A percentile compares a stretch with the other conserved stretches of the same genome.
Conservation (phyloP, 495 filamentous ascomycete genomes). For the Lophiostoma macrostomum region DNA sequence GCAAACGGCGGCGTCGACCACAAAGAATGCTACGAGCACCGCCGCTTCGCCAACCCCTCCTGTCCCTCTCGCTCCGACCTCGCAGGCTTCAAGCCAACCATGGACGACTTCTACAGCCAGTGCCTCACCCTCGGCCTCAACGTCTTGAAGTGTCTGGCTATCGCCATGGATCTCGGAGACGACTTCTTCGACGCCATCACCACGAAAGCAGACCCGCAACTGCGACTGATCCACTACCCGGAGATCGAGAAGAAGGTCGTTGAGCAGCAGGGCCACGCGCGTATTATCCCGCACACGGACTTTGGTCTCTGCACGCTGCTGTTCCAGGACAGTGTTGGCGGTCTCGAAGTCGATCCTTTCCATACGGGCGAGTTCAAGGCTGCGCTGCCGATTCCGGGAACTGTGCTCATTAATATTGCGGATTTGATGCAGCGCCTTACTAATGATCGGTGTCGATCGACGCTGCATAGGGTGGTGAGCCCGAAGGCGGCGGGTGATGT, state of each 20-base stretch:
- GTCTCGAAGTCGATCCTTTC: conserved; percentile 43
- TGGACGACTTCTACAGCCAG: conserved; percentile 15
- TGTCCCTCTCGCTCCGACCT: conserved; percentile 6
- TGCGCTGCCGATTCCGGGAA: conserved; percentile 7
- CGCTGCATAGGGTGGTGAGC: conserved; percentile 13
- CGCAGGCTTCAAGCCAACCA: neutral
- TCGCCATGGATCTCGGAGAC: conserved; percentile 12
- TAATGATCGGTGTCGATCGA: conserved; percentile 10
- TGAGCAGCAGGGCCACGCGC: conserved; percentile 10
- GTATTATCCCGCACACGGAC: conserved; percentile 43
- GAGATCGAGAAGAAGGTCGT: neutral
- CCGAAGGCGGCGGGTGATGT: conserved; percentile 9
- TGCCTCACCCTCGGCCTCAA: conserved; percentile 5
- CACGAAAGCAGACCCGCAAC: conserved; percentile 10
- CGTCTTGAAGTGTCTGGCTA: conserved; percentile 13
- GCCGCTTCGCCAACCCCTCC: conserved; percentile 6
- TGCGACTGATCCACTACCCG: conserved; percentile 15
- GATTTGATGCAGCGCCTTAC: conserved; percentile 19
- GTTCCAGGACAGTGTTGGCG: conserved; percentile 48
- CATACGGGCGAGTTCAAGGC: conserved; percentile 11
- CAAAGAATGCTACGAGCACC: conserved; percentile 22
- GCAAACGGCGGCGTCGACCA: conserved; percentile 13
- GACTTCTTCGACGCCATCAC: conserved; percentile 15
- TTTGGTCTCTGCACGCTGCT: conserved; percentile 49
- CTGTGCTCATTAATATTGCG: conserved; percentile 10